Percentiles rank a stretch among this genome's conserved stretches.
Conservation (phyloP, 139 green algal species). For the Haematococcus lacustris region DNA sequence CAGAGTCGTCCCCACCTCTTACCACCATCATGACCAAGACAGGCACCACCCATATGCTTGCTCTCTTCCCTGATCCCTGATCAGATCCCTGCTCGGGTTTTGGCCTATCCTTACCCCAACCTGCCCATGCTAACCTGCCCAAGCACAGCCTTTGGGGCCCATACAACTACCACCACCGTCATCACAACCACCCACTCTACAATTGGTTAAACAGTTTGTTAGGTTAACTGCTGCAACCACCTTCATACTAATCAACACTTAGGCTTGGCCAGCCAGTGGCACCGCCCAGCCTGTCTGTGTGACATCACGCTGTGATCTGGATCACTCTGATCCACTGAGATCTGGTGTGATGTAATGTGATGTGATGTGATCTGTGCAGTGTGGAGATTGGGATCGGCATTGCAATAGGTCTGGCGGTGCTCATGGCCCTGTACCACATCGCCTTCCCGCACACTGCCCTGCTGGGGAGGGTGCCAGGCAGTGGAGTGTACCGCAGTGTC, state of each 20-base stretch:
- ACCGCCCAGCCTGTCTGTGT: no score
- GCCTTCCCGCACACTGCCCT: conserved; percentile 77
- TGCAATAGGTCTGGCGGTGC: conserved; percentile 56
- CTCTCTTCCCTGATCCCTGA: no score
- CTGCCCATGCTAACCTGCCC: no score
- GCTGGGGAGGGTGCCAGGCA: conserved; percentile 64
- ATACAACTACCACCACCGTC: background rate
- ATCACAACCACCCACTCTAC: background rate
- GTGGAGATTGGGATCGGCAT: conserved; percentile 72
- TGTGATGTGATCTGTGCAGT: conserved; percentile 10
- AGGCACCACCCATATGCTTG: no score
- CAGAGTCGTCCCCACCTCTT: no score
- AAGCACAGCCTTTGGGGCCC: no score
- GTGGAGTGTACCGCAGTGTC: conserved; percentile 55
- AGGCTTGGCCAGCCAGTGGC: no score
- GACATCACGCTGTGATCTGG: no score
- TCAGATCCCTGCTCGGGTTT: no score
- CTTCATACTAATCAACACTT: no score
- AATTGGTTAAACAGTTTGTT: background rate
- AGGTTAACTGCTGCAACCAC: background rate
- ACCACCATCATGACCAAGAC: no score
- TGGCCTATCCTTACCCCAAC: no score
- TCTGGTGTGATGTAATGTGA: background rate
- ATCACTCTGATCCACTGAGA: background rate
- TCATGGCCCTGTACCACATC: conserved; percentile 44